Conservation (phyloP, 129 eudicot genomes). For the Dittrichia graveolens region DNA sequence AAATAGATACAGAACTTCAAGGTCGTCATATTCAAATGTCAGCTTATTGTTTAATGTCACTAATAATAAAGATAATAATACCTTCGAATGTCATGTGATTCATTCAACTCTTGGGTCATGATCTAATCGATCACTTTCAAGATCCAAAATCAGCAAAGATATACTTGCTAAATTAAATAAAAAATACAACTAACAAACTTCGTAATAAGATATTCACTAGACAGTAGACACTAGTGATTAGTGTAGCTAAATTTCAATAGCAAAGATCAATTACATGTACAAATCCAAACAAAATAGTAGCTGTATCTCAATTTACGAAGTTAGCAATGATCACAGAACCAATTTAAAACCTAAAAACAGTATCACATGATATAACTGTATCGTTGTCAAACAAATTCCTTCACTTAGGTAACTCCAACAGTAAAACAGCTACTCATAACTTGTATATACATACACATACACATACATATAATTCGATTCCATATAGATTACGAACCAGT, state of each 20-base stretch:
- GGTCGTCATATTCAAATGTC: neutral
- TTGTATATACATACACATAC: neutral
- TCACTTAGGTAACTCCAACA: neutral
- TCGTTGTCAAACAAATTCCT: slow-evolving; percentile 1
- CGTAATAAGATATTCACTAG: too few species aligned
- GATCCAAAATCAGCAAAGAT: neutral
- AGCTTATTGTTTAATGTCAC: neutral
- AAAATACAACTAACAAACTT: slow-evolving; percentile 11
- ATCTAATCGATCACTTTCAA: slow-evolving; percentile 4
- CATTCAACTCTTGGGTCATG: neutral
- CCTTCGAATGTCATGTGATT: neutral
- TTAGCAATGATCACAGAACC: slow-evolving; percentile 4
- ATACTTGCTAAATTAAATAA: neutral
- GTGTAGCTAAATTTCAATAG: neutral
- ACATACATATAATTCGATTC: neutral
- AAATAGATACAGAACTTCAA: too few species aligned
- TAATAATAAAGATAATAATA: neutral
- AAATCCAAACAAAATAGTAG: neutral
- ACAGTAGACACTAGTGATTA: neutral
- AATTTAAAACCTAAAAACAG: slow-evolving; percentile 20
- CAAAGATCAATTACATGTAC: slow-evolving; percentile 9
- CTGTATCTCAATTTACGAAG: neutral
- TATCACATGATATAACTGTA: neutral
- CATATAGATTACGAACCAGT: slow-evolving; percentile 18
- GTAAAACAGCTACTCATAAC: neutral